These are phyloP conservation scores for Glarea lozoyensis DNA, from an alignment of 495 filamentous ascomycete genomes.

Conservation along the genomic window DNA sequence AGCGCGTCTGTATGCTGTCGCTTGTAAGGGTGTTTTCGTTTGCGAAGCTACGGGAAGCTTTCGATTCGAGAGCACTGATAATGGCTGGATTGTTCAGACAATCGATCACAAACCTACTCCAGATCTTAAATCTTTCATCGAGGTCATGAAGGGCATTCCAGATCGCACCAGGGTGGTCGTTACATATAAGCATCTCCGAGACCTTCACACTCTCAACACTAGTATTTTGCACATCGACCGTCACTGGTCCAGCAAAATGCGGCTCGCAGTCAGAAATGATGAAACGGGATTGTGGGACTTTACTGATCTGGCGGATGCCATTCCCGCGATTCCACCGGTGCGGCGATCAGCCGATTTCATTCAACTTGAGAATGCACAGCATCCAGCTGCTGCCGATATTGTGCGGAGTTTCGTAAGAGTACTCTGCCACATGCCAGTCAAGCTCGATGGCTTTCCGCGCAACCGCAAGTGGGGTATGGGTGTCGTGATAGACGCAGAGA, in stretches of 20 bases:
- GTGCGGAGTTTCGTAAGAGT: slow-evolving; percentile 93
- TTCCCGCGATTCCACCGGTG: slow-evolving; percentile 63
- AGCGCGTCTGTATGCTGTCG: slow-evolving; percentile 84
- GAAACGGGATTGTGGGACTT: slow-evolving; percentile 92
- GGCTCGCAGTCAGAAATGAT: slow-evolving; percentile 87
- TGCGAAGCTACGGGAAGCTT: slow-evolving; percentile 95
- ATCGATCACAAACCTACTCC: slow-evolving; percentile 85
- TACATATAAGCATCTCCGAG: slow-evolving; percentile 89
- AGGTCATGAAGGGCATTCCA: slow-evolving; percentile 83
- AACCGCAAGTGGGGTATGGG: slow-evolving; percentile 91
- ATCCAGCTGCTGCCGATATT: slow-evolving; percentile 83
- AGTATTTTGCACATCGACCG: slow-evolving; percentile 88
- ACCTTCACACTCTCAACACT: slow-evolving; percentile 89
- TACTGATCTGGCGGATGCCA: slow-evolving; percentile 66
- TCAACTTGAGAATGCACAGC: slow-evolving; percentile 75
- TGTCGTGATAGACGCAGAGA: slow-evolving; percentile 88
- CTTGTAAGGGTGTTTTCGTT: slow-evolving; percentile 85
- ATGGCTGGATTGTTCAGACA: slow-evolving; percentile 84
- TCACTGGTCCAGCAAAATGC: slow-evolving; percentile 93
- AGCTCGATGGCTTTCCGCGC: slow-evolving; percentile 92
- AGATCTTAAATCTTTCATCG: slow-evolving; percentile 79
- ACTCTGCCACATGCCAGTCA: slow-evolving; percentile 83
- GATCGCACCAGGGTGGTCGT: slow-evolving; percentile 86
- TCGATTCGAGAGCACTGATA: slow-evolving; percentile 80
- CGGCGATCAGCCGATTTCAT: slow-evolving; percentile 81